Percentiles rank a stretch among this genome's conserved stretches.
phyloP scores from a whole-genome alignment of 208 protist genomes.

The Naegleria gruberi region DNA sequence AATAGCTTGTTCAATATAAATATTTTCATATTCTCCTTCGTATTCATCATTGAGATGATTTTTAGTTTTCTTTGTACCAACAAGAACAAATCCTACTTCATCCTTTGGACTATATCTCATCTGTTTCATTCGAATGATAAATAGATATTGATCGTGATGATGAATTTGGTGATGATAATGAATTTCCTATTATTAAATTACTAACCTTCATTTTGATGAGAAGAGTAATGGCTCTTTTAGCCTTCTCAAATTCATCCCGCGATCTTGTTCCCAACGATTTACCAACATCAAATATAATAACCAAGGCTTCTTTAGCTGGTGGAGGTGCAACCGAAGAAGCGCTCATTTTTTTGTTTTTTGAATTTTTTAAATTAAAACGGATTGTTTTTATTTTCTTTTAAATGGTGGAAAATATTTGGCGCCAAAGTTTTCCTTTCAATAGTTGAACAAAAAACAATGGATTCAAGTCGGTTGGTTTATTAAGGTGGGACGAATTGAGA shows the following conservation, averaged over 20 bases:
- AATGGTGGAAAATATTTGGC: too few species aligned
- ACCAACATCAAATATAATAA: background rate
- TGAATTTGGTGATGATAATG: background rate
- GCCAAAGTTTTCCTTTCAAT: too few species aligned
- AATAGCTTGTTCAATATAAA: slow-evolving; percentile 23
- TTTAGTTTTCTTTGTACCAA: slow-evolving; percentile 42
- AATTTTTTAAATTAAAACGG: too few species aligned
- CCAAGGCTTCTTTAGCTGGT: background rate
- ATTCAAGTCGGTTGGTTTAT: too few species aligned
- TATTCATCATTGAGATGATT: slow-evolving; percentile 39
- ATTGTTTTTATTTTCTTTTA: too few species aligned
- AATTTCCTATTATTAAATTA: too few species aligned
- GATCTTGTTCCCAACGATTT: background rate
- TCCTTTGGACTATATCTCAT: slow-evolving; percentile 52
- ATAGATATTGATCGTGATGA: background rate
- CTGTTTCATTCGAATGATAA: slow-evolving; percentile 28
- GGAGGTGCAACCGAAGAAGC: background rate
- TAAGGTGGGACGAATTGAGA: too few species aligned
- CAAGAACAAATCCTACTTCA: slow-evolving; percentile 59
- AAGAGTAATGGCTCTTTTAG: background rate
- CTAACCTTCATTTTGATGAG: slow-evolving; percentile 4
- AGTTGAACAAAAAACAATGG: too few species aligned
- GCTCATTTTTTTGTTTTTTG: background rate
- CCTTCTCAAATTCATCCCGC: background rate
- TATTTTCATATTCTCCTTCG: slow-evolving; percentile 6